Evolutionary conservation across 768 basidiomycete genomes (phyloP).

Genomic region (Omphalotus guepiniiformis): DNA sequence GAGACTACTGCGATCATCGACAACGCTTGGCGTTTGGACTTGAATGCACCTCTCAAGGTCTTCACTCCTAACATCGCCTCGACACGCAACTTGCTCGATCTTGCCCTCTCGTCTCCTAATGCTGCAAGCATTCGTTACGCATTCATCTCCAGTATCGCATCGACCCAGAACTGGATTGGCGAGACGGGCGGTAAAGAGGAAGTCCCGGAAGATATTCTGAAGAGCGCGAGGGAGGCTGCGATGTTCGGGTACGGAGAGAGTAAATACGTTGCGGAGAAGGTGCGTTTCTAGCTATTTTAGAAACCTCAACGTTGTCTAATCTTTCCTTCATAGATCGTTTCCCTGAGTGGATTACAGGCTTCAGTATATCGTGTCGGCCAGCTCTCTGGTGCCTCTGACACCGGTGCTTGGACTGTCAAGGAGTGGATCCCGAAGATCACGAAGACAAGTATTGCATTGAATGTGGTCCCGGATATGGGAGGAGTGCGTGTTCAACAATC

Average conservation of each 20-base stretch:
- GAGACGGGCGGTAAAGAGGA: slow-evolving; percentile 9
- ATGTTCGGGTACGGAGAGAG: slow-evolving; percentile 32
- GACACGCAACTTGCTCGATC: slow-evolving; percentile 19
- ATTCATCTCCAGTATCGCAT: slow-evolving; percentile 22
- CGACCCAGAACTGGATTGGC: slow-evolving; percentile 21
- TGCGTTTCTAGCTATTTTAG: slow-evolving; percentile 8
- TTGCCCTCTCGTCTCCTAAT: slow-evolving; percentile 4
- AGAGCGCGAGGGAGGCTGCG: slow-evolving; percentile 9
- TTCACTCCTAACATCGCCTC: slow-evolving; percentile 24
- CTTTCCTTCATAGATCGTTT: not conserved
- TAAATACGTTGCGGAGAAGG: slow-evolving; percentile 32
- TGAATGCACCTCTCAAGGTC: slow-evolving; percentile 25
- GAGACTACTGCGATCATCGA: slow-evolving; percentile 12
- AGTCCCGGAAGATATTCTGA: not conserved
- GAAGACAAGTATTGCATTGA: slow-evolving; percentile 21
- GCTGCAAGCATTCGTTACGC: slow-evolving; percentile 13
- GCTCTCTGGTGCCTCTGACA: slow-evolving; percentile 23
- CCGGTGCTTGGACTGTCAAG: slow-evolving; percentile 26
- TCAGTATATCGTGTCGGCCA: slow-evolving; percentile 20
- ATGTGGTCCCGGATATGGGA: slow-evolving; percentile 17
- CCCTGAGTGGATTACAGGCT: not conserved
- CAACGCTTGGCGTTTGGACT: slow-evolving; percentile 28
- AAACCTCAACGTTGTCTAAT: too few relatives aligned
- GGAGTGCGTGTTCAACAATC: too few relatives aligned
- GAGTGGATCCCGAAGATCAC: slow-evolving; percentile 28